Percentiles rank a stretch among this genome's conserved stretches.
Conservation (phyloP, 208 protist species). For the Wallacemonas sp. region DNA sequence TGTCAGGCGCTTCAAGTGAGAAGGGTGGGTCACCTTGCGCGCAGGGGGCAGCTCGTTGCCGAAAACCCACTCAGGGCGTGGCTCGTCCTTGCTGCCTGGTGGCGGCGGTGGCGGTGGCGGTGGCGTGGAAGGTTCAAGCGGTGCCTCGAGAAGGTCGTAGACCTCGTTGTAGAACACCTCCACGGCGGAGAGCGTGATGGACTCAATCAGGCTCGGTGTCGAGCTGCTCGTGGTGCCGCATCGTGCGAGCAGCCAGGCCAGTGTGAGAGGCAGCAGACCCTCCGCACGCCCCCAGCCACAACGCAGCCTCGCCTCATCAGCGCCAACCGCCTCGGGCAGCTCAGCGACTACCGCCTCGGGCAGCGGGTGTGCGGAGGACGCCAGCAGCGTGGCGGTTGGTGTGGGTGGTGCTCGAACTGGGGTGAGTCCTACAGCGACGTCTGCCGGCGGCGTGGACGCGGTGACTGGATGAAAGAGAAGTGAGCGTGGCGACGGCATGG, state of each 20-base stretch:
- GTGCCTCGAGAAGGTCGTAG: constrained; percentile 34
- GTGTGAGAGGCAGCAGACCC: constrained; percentile 37
- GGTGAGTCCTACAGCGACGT: background rate
- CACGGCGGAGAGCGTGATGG: constrained; percentile 33
- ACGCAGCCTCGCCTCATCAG: background rate
- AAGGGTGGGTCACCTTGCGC: background rate
- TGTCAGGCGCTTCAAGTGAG: background rate
- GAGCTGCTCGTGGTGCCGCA: background rate
- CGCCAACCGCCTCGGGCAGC: background rate
- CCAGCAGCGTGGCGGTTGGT: background rate
- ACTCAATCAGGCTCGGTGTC: constrained; percentile 15
- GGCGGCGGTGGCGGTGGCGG: background rate
- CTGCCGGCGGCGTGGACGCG: background rate
- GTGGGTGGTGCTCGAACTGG: background rate
- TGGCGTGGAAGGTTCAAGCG: background rate
- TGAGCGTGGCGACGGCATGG: background rate
- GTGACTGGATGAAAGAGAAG: background rate
- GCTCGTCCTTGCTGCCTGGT: background rate
- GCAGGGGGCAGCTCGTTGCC: background rate
- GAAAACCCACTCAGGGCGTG: constrained; percentile 1
- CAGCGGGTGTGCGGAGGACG: background rate
- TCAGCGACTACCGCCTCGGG: background rate
- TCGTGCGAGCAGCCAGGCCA: constrained; percentile 44
- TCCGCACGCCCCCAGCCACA: constrained; percentile 19
- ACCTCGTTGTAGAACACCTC: constrained; percentile 49